A percentile compares a stretch with the other conserved stretches of the same genome.
Conservation (phyloP, 306 rosid species). For the Vigna angularis region DNA sequence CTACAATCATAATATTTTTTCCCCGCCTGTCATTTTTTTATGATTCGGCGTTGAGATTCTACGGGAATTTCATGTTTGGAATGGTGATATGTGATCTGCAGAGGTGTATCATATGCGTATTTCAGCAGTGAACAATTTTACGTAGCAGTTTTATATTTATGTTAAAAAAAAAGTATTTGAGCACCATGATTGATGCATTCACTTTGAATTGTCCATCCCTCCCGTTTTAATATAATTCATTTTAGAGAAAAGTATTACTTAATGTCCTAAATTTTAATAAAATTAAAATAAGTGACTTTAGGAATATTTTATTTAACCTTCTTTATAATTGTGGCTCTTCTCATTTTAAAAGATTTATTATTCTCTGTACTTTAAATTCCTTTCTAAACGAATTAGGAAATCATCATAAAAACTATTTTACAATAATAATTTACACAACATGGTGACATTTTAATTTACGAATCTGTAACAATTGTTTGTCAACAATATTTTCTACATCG, state of each 20-base stretch:
- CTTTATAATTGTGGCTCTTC: slow-evolving; percentile 14
- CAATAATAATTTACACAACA: slow-evolving; percentile 2
- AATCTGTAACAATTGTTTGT: slow-evolving; percentile 14
- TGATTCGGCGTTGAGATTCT: slow-evolving; percentile 10
- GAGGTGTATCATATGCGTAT: slow-evolving; percentile 19
- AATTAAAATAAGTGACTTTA: slow-evolving; percentile 9
- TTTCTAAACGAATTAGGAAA: slow-evolving; percentile 16
- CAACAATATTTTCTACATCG: slow-evolving; percentile 9
- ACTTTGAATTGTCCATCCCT: slow-evolving; percentile 18
- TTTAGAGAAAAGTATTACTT: slow-evolving; percentile 12
- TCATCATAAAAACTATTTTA: slow-evolving; percentile 1
- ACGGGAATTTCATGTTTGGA: slow-evolving; percentile 11
- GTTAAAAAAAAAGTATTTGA: background rate
- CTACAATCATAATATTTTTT: slow-evolving; percentile 1
- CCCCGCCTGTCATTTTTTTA: background rate
- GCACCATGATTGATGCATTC: slow-evolving; percentile 23
- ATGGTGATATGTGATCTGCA: slow-evolving; percentile 24
- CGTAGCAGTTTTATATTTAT: background rate
- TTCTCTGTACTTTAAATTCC: slow-evolving; percentile 5
- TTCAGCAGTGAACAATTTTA: slow-evolving; percentile 13
- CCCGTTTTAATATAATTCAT: slow-evolving; percentile 5
- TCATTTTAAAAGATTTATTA: slow-evolving; percentile 21
- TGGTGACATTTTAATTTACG: slow-evolving; percentile 22
- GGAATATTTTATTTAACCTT: background rate
- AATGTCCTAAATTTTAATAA: background rate